Base-by-base conservation (phyloP, 768 basidiomycete species). In the Calocybe cyanea region DNA sequence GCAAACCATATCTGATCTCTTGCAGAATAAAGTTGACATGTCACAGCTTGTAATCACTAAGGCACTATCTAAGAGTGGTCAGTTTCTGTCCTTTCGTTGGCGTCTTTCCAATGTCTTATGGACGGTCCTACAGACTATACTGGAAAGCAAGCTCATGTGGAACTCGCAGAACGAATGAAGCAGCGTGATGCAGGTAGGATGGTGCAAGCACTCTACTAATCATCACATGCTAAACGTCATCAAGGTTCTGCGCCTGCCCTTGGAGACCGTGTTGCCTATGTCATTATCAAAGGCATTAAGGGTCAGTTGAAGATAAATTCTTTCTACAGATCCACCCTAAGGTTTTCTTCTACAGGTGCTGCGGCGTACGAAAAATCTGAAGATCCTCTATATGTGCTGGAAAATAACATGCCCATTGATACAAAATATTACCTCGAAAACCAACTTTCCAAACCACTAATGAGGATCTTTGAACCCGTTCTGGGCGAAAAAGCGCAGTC, bases 41-140 rank as follows among this genome's bases (percentile, higher is more conserved):
- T 98, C 95, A 7, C 96, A 98, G 61, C 77, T 99, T 17, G 96
- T 99, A 60, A 99, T 99, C 57, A 98, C 96, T 11, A 99, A 99
- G 60, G 96, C 95, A 0, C 75, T 98, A 14, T 74, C 95, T 0
- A 99, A 98, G 69, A 73, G 81, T 30, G 84, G 88, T 86, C 52
- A 46, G 76, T 47, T 5, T n/a, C 15, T 38, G 4, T 33, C 4
- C 8, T 15, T 38, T 17, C 17, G 25, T 28, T n/a, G 25, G n/a
- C 30, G 9, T 34, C 24, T 6, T 10, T 9, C 8, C 1, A 17
- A 17, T 35, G 41, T 15, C 41, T 49, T 15, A 51, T 31, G 23
- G 46, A 20, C n/a, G 14, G 32, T 14, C 1, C 14, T 20, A 7
- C 25, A 87, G 96, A 97, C 59, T 98, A 99, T 59, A 78, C 83